Evolutionary conservation across 306 rosid species (phyloP).

Genomic region (Dryas alaskensis): DNA sequence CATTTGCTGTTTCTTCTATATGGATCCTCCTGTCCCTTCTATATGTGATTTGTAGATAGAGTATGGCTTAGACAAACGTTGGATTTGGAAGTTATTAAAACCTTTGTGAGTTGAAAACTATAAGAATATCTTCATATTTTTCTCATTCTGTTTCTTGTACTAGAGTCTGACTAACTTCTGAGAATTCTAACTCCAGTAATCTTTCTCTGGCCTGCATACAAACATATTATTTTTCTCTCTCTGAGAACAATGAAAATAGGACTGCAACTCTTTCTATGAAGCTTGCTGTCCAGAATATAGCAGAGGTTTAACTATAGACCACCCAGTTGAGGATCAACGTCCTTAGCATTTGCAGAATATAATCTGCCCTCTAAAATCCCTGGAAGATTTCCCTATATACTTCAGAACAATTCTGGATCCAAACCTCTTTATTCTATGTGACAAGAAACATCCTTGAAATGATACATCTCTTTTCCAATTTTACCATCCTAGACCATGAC

Average conservation of each 20-base stretch:
- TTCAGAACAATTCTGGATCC: too few species aligned
- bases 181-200: background rate
- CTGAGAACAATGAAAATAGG: background rate
- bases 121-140: background rate
- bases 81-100: background rate
- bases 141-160: background rate
- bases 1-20: background rate
- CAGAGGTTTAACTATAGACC: background rate
- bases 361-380: too few species aligned
- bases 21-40: background rate
- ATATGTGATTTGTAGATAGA: background rate
- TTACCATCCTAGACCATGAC: too few species aligned
- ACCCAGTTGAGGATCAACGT: background rate
- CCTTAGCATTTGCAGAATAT: too few species aligned
- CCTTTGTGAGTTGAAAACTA: background rate
- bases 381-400: too few species aligned
- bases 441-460: too few species aligned
- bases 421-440: too few species aligned
- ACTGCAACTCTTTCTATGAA: background rate
- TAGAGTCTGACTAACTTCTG: background rate
- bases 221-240: background rate
- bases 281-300: background rate
- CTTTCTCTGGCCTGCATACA: background rate
- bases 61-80: background rate
- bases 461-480: too few species aligned